Conservation (phyloP, 2,329 filamentous ascomycete species). For the Ophiosphaerella narmari region DNA sequence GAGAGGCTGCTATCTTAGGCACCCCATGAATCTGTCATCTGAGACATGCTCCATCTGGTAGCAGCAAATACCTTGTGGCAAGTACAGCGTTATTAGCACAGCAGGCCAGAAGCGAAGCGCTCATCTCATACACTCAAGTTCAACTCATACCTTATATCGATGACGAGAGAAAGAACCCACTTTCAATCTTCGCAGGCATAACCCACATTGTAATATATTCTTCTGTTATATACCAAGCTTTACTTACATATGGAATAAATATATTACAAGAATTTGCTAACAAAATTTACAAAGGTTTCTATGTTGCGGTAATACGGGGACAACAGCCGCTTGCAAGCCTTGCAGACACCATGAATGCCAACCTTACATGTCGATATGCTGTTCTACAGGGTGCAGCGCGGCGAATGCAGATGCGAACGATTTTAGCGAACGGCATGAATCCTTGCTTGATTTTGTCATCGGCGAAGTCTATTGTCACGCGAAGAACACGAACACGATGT, state of each 20-base stretch:
- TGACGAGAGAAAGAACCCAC: slow-evolving; percentile 4
- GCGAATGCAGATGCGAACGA: slow-evolving; percentile 16
- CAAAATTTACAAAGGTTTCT: background rate
- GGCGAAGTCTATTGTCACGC: slow-evolving; percentile 10
- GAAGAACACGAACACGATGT: slow-evolving; percentile 8
- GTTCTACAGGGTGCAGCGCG: slow-evolving; percentile 10
- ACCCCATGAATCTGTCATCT: background rate
- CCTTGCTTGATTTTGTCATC: slow-evolving; percentile 18
- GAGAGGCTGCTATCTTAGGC: background rate
- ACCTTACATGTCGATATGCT: slow-evolving; percentile 15
- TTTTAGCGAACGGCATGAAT: slow-evolving; percentile 6
- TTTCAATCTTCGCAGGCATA: slow-evolving; percentile 1
- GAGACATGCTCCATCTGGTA: no score
- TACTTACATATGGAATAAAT: slow-evolving; percentile 8
- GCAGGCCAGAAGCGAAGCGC: slow-evolving; percentile 12
- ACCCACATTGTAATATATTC: slow-evolving; percentile 17
- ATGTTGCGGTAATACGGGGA: background rate
- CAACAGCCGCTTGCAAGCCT: background rate
- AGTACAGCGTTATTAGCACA: slow-evolving; percentile 3
- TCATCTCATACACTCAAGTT: background rate
- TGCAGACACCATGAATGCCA: background rate
- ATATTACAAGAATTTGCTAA: slow-evolving; percentile 6
- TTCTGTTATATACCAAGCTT: slow-evolving; percentile 4
- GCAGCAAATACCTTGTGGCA: no score
- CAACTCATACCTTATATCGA: slow-evolving; percentile 2